phyloP scores from a whole-genome alignment of 164 flowering plant genomes.

The Nelumbo lutea region DNA sequence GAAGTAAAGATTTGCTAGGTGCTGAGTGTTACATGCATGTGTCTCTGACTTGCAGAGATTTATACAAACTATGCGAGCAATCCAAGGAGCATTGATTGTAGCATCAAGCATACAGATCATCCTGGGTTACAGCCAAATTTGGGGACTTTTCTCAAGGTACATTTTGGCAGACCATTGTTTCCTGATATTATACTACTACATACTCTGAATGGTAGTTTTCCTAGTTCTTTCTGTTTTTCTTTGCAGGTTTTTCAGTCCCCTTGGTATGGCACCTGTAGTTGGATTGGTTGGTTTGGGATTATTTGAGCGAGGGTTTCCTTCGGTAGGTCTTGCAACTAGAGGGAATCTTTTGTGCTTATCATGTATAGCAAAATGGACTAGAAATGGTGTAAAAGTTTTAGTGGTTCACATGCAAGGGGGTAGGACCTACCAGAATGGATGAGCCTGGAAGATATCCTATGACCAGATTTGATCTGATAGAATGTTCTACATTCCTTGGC shows the following conservation, averaged over 20 bases:
- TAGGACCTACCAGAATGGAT: neutral
- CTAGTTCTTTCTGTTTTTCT: slow-evolving; percentile 6
- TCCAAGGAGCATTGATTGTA: slow-evolving; percentile 91
- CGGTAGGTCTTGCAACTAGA: slow-evolving; percentile 41
- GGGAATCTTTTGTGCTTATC: neutral
- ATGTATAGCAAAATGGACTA: neutral
- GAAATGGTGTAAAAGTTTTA: neutral
- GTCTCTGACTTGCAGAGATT: slow-evolving; percentile 65
- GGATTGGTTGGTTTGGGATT: slow-evolving; percentile 90
- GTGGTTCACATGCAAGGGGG: neutral
- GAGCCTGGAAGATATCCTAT: no score
- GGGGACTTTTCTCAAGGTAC: slow-evolving; percentile 96
- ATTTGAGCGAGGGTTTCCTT: slow-evolving; percentile 84
- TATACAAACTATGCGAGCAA: slow-evolving; percentile 87
- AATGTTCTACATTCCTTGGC: neutral
- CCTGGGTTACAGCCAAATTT: slow-evolving; percentile 87
- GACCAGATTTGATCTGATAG: neutral
- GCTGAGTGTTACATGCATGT: neutral
- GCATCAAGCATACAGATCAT: slow-evolving; percentile 87
- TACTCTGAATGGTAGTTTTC: neutral
- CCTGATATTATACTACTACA: neutral
- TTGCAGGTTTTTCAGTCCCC: slow-evolving; percentile 93
- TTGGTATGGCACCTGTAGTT: slow-evolving; percentile 98
- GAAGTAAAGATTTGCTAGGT: neutral
- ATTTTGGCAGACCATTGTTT: slow-evolving; percentile 1